Evolutionary conservation across 2,329 filamentous ascomycete species (phyloP).

Genomic region (Tothia fuscella): DNA sequence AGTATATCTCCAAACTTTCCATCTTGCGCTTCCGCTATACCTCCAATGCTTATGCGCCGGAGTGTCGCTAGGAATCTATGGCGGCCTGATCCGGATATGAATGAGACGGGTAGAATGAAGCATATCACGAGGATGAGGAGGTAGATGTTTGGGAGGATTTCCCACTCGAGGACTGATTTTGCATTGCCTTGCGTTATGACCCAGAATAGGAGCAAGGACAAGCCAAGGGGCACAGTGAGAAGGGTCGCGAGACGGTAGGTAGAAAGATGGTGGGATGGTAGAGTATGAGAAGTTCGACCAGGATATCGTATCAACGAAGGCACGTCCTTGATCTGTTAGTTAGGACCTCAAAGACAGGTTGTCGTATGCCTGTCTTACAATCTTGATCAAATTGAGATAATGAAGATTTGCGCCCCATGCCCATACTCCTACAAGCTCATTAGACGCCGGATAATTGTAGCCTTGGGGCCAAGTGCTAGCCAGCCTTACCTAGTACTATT

Average conservation of each 20-base stretch:
- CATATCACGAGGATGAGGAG: conserved; percentile 59
- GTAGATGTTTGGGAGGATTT: conserved; percentile 78
- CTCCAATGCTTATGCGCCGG: conserved; percentile 68
- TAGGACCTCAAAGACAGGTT: conserved; percentile 4
- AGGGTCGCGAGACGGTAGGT: conserved; percentile 76
- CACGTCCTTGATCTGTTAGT: conserved; percentile 48
- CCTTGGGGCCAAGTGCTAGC: neutral
- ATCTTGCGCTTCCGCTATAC: conserved; percentile 72
- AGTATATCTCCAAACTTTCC: conserved; percentile 93
- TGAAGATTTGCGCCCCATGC: conserved; percentile 90
- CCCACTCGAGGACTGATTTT: conserved; percentile 60
- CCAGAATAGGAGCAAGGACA: conserved; percentile 77
- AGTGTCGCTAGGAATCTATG: conserved; percentile 64
- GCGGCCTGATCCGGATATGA: conserved; percentile 57
- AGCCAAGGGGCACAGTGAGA: conserved; percentile 56
- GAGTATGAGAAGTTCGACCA: conserved; percentile 54
- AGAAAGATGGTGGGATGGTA: conserved; percentile 65
- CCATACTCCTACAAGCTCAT: conserved; percentile 59
- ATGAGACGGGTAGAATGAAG: conserved; percentile 61
- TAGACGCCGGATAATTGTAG: conserved; percentile 5
- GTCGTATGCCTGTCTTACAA: conserved; percentile 40
- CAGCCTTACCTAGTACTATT: conserved; percentile 60
- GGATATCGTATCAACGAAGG: conserved; percentile 80
- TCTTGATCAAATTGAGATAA: conserved; percentile 64
- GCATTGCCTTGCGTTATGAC: conserved; percentile 58